Evolutionary conservation across 2,329 filamentous ascomycete species (phyloP).

Genomic region (Phialophora macrospora): DNA sequence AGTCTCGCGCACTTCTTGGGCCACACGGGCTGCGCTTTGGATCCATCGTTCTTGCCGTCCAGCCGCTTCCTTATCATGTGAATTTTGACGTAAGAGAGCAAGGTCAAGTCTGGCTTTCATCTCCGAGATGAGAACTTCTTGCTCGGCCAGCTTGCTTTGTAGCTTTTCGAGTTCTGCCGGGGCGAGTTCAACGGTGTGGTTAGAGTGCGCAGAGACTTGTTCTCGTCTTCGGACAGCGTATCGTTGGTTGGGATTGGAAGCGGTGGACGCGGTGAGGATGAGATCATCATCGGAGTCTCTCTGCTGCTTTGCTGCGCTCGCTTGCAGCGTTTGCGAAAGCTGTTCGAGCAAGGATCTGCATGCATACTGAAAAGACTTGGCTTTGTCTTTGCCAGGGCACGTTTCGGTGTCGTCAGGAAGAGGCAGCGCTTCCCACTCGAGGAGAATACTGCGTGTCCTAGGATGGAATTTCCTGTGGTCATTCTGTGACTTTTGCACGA

Average conservation of each 20-base stretch:
- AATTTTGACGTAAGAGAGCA: constrained; percentile 16
- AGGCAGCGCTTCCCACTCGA: constrained; percentile 30
- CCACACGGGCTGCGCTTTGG: constrained; percentile 13
- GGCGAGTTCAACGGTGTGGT: neutral
- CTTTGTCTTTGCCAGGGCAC: constrained; percentile 16
- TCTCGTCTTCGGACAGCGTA: constrained; percentile 21
- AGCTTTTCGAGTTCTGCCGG: constrained; percentile 15
- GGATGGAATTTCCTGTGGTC: constrained; percentile 23
- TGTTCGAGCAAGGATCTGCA: constrained; percentile 24
- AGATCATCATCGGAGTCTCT: constrained; percentile 14
- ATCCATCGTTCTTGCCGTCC: constrained; percentile 21
- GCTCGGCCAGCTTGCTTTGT: constrained; percentile 14
- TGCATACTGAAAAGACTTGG: constrained; percentile 19
- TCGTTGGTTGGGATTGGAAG: constrained; percentile 1
- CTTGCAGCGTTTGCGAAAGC: neutral
- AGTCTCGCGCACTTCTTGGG: constrained; percentile 22
- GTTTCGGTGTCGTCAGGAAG: constrained; percentile 16
- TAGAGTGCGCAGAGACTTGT: neutral
- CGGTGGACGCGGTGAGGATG: constrained; percentile 14
- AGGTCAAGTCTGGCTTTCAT: constrained; percentile 25
- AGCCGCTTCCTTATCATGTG: constrained; percentile 17
- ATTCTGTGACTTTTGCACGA: constrained; percentile 16
- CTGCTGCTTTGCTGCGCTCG: constrained; percentile 3
- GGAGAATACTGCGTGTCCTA: constrained; percentile 28
- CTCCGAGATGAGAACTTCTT: constrained; percentile 18